These are phyloP conservation scores for Aspergillus ruber DNA, from an alignment of 2,329 filamentous ascomycete species.

Conservation along the genomic window DNA sequence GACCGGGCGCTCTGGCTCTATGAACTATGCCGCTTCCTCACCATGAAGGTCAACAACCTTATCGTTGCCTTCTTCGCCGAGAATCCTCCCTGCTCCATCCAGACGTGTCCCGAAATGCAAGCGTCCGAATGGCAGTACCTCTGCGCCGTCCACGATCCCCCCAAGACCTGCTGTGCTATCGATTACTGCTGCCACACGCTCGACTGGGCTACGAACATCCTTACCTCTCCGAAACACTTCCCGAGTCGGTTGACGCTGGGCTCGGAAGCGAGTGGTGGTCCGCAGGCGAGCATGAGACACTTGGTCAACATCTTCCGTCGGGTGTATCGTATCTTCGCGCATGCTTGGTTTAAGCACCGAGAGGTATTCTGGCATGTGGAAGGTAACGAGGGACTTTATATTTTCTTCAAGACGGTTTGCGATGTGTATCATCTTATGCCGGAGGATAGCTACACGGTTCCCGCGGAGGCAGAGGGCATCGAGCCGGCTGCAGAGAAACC, in stretches of 20 bases:
- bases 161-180: slow-evolving; percentile 95
- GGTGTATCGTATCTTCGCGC: slow-evolving; percentile 93
- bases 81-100: slow-evolving; percentile 75
- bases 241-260: slow-evolving; percentile 70
- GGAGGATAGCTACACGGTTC: slow-evolving; percentile 92
- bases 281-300: slow-evolving; percentile 51
- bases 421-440: slow-evolving; percentile 85
- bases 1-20: slow-evolving; percentile 93
- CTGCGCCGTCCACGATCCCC: slow-evolving; percentile 92
- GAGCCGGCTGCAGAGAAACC: slow-evolving; percentile 41
- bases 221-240: slow-evolving; percentile 92
- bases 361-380: slow-evolving; percentile 95
- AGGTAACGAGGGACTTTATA: slow-evolving; percentile 81
- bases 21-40: slow-evolving; percentile 93
- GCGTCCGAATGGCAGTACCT: slow-evolving; percentile 98
- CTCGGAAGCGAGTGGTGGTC: slow-evolving; percentile 35
- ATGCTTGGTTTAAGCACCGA: slow-evolving; percentile 97
- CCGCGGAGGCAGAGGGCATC: slow-evolving; percentile 82
- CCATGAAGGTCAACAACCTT: slow-evolving; percentile 86
- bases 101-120: slow-evolving; percentile 95
- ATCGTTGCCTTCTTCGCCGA: slow-evolving; percentile 92
- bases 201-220: slow-evolving; percentile 92
- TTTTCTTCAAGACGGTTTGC: slow-evolving; percentile 95
- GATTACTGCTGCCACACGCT: slow-evolving; percentile 99
- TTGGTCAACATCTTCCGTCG: slow-evolving; percentile 91